Evolutionary conservation across 108 stramenopile species (phyloP), one percentile per base, ranked within the genome.

Genomic region (Cyclotella baltica): DNA sequence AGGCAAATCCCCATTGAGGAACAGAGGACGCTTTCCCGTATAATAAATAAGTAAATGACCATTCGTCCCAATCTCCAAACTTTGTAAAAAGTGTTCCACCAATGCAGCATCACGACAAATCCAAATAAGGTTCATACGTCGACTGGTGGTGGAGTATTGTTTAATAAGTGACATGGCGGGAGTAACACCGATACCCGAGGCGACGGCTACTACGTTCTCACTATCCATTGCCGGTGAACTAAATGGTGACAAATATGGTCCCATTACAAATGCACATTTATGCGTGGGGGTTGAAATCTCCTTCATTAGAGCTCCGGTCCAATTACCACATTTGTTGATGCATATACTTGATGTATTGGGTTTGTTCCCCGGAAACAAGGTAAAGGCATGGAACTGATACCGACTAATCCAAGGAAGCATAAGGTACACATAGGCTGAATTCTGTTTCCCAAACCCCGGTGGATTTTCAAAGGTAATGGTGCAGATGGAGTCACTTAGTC

Each of bases 131-230:
- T 83, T 83, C 38, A 78, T 35, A 16, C 72, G 62, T 31, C 83
- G 73, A 35, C 55, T 58, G 16, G 83, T 79, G 8, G 20, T 37
- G 13, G 68, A 59, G 47, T 78, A 75, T 31, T 78, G 67, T 25
- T 74, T 62, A 52, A 83, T 78, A 19, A 83, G 20, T 20, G 53
- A 59, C 25, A 79, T 57, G 13, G 78, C 71, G 23, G 83, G 83
- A 27, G 83, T 83, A 4, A 83, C 74, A 31, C 78, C 83, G 27
- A 83, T 83, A 6, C 83, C 83, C 31, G 78, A 75, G 19, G 83
- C 78, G 1, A 83, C 83, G 5, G 73, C 78, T n/a, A 83, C 59
- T 31, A 77, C 29, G 38, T 79, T 79, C 31, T 77, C 76, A 22
- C 57, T 68, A 16, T 78, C 72, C 76, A 79, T 74, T 3, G 83